Evolutionary conservation across 805 yeast genomes (phyloP), one percentile per base, ranked within the genome.

Genomic region (Zygotorulaspora chibaensis): DNA sequence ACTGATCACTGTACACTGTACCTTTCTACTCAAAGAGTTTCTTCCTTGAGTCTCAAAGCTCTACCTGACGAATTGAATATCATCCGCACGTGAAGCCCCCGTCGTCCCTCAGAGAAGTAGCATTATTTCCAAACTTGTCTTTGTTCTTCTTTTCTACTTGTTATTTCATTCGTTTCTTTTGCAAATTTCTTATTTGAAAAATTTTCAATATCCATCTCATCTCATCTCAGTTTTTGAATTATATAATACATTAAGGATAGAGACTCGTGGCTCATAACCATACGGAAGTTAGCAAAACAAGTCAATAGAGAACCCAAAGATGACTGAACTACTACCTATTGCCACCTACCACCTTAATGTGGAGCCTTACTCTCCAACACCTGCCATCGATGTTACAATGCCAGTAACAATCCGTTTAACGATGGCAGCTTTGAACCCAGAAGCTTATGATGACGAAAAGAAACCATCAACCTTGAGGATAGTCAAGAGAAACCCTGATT

Each of bases 391-490:
- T 53, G 84, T 81, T 49, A 95, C 85, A 49, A 82, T 81, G 67
- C 96, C 97, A 42, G 85, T 87, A 56, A 84, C 97, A 51, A 81
- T 91, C 57, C 86, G 95, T 70, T 68, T 91, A 61, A 90, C 98
- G 43, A 77, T 91, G 79, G 99, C 96, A 53, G 95, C 99, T 50
- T 76, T 93, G 61, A 96, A 91, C 71, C 96, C 96, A 52, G 86
- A 82, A 62, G 62, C 68, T 38, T 76, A 95, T 26, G 81, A 79
- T 57, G 96, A 88, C 59, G 89, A 83, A 53, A 81, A 76, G 55
- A 83, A 78, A 58, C 97, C 98, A 55, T 82, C 96, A 27, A 88
- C 96, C 59, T 77, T 93, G 63, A 84, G 95, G 74, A 77, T 91
- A 63, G 77, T 91, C 66, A 89, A 87, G 79, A 82, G 81, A 63